phyloP scores from a whole-genome alignment of 2,329 filamentous ascomycete genomes.

The Thermoascus crustaceus region DNA sequence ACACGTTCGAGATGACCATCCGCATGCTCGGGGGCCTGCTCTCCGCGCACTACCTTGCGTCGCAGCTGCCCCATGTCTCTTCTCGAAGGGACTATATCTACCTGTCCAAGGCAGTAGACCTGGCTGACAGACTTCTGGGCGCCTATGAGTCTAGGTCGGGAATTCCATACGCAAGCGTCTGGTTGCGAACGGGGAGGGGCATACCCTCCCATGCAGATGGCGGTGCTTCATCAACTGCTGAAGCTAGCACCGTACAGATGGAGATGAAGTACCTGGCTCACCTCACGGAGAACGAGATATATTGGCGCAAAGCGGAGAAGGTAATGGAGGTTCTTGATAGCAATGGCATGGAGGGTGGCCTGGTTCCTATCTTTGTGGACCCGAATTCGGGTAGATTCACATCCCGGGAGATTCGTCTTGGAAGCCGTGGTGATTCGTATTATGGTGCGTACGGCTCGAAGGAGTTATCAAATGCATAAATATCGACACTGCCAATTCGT shows the following conservation, averaged over 20 bases:
- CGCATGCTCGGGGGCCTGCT: slow-evolving; percentile 22
- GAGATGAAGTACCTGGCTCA: slow-evolving; percentile 97
- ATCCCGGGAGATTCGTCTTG: slow-evolving; percentile 79
- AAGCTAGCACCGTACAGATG: slow-evolving; percentile 84
- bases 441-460: slow-evolving; percentile 56
- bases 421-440: slow-evolving; percentile 92
- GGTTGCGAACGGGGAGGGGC: slow-evolving; percentile 67
- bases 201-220: slow-evolving; percentile 74
- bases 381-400: slow-evolving; percentile 70
- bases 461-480: no score
- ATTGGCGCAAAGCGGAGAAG: slow-evolving; percentile 86
- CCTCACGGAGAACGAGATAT: slow-evolving; percentile 82
- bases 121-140: slow-evolving; percentile 76
- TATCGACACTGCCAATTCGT: background rate
- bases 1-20: slow-evolving; percentile 21
- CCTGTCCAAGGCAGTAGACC: slow-evolving; percentile 87
- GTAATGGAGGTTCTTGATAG: slow-evolving; percentile 87
- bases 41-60: slow-evolving; percentile 69
- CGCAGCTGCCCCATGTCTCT: slow-evolving; percentile 66
- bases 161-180: slow-evolving; percentile 83
- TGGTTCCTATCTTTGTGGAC: slow-evolving; percentile 87
- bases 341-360: slow-evolving; percentile 67
- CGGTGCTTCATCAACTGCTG: slow-evolving; percentile 87
- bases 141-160: slow-evolving; percentile 85
- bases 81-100: slow-evolving; percentile 81